These are phyloP conservation scores for Retiboletus flavoniger DNA, from an alignment of 1,284 basidiomycete genomes.

Conservation along the genomic window DNA sequence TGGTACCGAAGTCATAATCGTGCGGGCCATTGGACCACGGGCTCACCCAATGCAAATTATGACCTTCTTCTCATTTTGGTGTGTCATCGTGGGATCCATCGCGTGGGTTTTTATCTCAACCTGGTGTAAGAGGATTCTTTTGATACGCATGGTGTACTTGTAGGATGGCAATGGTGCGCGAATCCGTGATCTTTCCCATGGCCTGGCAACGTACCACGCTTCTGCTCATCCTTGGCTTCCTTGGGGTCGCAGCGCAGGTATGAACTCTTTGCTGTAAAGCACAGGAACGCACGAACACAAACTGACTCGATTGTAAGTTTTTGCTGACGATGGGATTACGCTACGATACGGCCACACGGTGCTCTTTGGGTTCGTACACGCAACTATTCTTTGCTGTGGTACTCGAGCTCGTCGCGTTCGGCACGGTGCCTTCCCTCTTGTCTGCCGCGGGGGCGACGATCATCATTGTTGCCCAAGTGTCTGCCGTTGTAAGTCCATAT, in stretches of 20 bases:
- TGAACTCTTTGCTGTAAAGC: background rate
- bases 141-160: background rate
- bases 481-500: slow-evolving; percentile 14
- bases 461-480: slow-evolving; percentile 14
- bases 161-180: slow-evolving; percentile 24
- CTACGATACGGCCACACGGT: slow-evolving; percentile 30
- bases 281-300: background rate
- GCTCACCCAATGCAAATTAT: slow-evolving; percentile 76
- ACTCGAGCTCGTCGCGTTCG: slow-evolving; percentile 16
- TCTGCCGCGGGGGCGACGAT: slow-evolving; percentile 14
- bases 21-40: slow-evolving; percentile 70
- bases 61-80: slow-evolving; percentile 63
- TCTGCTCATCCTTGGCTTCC: slow-evolving; percentile 40
- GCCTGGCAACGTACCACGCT: slow-evolving; percentile 38
- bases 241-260: slow-evolving; percentile 50
- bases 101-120: slow-evolving; percentile 36
- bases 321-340: slow-evolving; percentile 14
- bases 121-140: background rate
- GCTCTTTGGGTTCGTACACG: slow-evolving; percentile 16
- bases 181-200: slow-evolving; percentile 39
- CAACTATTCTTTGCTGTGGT: slow-evolving; percentile 21
- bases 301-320: background rate
- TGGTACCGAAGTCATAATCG: slow-evolving; percentile 50
- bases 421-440: slow-evolving; percentile 13
- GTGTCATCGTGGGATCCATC: slow-evolving; percentile 53